Evolutionary conservation across 2,329 filamentous ascomycete genomes (phyloP).

Genomic region (Arthrobotrys musiformis): DNA sequence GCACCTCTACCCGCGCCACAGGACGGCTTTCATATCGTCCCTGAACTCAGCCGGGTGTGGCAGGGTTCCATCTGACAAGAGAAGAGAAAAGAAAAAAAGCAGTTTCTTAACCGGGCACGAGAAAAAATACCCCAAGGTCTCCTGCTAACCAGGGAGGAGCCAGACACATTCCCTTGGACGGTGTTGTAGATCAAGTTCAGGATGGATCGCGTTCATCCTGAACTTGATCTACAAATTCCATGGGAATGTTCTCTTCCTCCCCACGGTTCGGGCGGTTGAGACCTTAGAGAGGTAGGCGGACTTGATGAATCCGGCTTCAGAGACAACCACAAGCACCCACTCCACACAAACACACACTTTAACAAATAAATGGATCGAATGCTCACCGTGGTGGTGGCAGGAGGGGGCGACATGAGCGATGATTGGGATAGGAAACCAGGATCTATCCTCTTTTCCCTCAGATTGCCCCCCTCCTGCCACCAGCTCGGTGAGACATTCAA

Average conservation of each 20-base stretch:
- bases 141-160: background rate
- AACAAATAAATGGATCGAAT: too few relatives aligned
- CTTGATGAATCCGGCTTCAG: background rate
- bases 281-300: background rate
- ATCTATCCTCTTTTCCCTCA: background rate
- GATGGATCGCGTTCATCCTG: background rate
- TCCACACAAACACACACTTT: too few relatives aligned
- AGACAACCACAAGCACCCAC: too few relatives aligned
- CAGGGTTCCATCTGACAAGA: background rate
- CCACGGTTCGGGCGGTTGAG: background rate
- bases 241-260: too few relatives aligned
- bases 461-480: background rate
- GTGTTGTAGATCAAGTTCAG: background rate
- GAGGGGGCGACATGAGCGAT: background rate
- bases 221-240: background rate
- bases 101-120: background rate
- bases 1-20: background rate
- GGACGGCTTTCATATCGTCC: background rate
- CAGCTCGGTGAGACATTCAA: too few relatives aligned
- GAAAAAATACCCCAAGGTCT: constrained; percentile 1
- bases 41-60: background rate
- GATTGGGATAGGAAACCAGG: background rate
- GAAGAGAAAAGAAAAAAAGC: too few relatives aligned
- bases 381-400: background rate
- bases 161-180: background rate